phyloP scores from a whole-genome alignment of 345 rosid genomes.

The Salix brachista region DNA sequence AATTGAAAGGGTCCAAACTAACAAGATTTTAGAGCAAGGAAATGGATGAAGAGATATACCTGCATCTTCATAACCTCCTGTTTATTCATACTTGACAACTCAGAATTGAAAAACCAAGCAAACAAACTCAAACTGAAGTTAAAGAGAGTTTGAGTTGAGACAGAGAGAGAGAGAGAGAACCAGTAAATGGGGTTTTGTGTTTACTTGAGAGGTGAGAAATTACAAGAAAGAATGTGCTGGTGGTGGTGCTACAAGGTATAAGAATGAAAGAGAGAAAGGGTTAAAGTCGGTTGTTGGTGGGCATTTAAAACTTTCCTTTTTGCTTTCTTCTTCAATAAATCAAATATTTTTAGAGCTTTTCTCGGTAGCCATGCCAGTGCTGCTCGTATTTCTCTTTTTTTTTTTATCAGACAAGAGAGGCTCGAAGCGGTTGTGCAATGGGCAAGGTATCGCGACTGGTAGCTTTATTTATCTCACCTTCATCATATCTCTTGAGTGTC shows the following conservation, averaged over 20 bases:
- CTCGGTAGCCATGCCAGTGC: neutral
- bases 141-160: neutral
- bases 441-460: slow-evolving; percentile 3
- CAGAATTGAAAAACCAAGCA: neutral
- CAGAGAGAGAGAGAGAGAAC: slow-evolving; percentile 10
- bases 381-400: neutral
- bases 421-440: slow-evolving; percentile 5
- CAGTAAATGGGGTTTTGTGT: neutral
- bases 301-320: slow-evolving; percentile 21
- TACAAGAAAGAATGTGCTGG: slow-evolving; percentile 5
- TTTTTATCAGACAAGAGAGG: neutral
- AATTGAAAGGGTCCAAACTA: neutral
- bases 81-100: slow-evolving; percentile 45
- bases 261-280: slow-evolving; percentile 1
- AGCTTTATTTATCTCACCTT: neutral
- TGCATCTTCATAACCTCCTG: slow-evolving; percentile 75
- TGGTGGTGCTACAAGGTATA: neutral
- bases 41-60: slow-evolving; percentile 33
- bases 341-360: too few relatives aligned
- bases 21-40: neutral
- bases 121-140: neutral
- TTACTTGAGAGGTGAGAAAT: neutral
- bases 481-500: neutral
- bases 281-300: slow-evolving; percentile 38
- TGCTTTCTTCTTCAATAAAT: neutral